Percentiles rank a stretch among this genome's conserved stretches.
Conservation (phyloP, 352 stramenopile species). For the Discostella stelligera region DNA sequence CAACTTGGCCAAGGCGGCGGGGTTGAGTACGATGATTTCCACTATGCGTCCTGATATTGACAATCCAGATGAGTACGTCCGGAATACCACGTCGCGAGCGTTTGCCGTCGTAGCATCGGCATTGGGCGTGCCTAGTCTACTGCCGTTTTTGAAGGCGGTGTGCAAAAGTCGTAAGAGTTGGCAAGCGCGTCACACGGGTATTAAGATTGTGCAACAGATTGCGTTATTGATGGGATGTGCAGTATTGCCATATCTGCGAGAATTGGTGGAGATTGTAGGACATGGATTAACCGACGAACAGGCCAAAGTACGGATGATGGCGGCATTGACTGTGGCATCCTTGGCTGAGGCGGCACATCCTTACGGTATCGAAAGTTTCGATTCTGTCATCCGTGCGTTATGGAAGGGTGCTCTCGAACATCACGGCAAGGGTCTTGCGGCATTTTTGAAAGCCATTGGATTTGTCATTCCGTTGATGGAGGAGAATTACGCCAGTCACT, state of each 20-base stretch:
- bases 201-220: constrained; percentile 99
- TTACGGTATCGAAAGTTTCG: constrained; percentile 99
- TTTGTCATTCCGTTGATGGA: constrained; percentile 99
- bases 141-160: constrained; percentile 99
- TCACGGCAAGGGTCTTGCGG: constrained; percentile 95
- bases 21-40: constrained; percentile 98
- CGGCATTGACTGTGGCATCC: constrained; percentile 94
- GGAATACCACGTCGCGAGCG: constrained; percentile 96
- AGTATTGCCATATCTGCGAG: constrained; percentile 95
- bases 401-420: constrained; percentile 98
- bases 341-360: constrained; percentile 96
- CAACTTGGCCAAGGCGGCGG: constrained; percentile 98
- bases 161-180: constrained; percentile 97
- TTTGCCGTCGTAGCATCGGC: constrained; percentile 99
- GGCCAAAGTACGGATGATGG: constrained; percentile 98
- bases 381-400: constrained; percentile 94
- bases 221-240: constrained; percentile 97
- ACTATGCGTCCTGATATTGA: constrained; percentile 99
- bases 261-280: constrained; percentile 98
- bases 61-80: constrained; percentile 97
- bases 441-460: constrained; percentile 98
- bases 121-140: constrained; percentile 93
- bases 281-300: constrained; percentile 96
- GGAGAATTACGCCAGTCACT: constrained; percentile 98
- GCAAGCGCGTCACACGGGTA: constrained; percentile 98